phyloP scores from a whole-genome alignment of 257 asterid genomes.

The Primulina tabacum region DNA sequence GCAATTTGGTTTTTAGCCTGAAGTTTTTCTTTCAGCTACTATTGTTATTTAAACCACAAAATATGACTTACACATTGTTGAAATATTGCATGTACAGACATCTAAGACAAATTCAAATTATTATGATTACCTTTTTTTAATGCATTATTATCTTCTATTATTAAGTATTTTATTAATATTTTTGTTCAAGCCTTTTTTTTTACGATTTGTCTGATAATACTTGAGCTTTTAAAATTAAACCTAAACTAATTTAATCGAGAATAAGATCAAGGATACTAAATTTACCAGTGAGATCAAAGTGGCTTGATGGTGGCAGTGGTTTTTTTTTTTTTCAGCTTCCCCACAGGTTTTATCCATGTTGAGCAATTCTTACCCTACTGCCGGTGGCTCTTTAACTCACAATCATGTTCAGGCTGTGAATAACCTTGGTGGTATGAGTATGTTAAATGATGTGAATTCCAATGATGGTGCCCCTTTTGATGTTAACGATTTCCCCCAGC shows the following conservation, averaged over 20 bases:
- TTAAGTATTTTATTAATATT: no score
- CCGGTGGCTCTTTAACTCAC: constrained; percentile 86
- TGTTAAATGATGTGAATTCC: constrained; percentile 78
- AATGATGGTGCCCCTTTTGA: constrained; percentile 91
- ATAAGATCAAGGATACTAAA: constrained; percentile 21
- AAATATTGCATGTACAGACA: no score
- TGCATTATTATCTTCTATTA: no score
- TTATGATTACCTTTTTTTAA: no score
- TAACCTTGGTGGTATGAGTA: constrained; percentile 65
- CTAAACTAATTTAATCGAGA: constrained; percentile 1
- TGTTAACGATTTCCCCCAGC: constrained; percentile 94
- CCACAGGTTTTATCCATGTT: constrained; percentile 94
- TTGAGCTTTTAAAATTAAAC: neutral
- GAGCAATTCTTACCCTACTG: constrained; percentile 71
- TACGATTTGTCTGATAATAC: neutral
- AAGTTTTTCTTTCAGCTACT: no score
- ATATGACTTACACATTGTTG: neutral
- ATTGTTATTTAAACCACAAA: neutral
- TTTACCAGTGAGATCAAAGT: constrained; percentile 23
- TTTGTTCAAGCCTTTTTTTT: neutral
- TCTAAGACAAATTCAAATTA: no score
- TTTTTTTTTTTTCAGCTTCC: constrained; percentile 72
- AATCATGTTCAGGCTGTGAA: constrained; percentile 76
- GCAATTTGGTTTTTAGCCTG: no score
- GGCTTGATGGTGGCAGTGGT: constrained; percentile 25